Evolutionary conservation across 192 early-diverging fungal species (phyloP).

Genomic region (Podila epicladia): DNA sequence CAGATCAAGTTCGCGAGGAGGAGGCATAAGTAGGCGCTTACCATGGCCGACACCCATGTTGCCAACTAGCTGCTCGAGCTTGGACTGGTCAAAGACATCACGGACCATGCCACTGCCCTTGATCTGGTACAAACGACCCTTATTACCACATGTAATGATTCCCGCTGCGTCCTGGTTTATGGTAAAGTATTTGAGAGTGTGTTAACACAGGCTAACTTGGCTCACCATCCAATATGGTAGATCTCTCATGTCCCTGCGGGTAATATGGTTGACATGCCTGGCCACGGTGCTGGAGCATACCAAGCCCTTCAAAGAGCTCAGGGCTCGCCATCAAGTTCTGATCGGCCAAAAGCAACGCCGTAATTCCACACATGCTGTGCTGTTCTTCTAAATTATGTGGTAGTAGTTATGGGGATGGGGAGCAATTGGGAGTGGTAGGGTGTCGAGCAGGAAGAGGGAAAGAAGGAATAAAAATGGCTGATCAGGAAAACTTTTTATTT

Average conservation of each 20-base stretch:
- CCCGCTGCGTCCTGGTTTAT: slow-evolving; percentile 94
- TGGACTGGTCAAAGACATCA: slow-evolving; percentile 90
- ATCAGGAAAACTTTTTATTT: too few relatives aligned
- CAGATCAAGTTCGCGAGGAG: background rate
- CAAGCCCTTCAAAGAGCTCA: slow-evolving; percentile 95
- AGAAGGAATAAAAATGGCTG: too few relatives aligned
- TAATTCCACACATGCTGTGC: slow-evolving; percentile 87
- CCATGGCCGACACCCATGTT: slow-evolving; percentile 97
- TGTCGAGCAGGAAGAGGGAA: too few relatives aligned
- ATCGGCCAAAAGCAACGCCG: slow-evolving; percentile 85
- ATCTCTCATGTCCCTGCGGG: background rate
- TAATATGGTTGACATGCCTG: slow-evolving; percentile 73
- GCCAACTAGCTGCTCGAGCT: slow-evolving; percentile 82
- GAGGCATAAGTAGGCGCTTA: slow-evolving; percentile 57
- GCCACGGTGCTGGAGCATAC: slow-evolving; percentile 96
- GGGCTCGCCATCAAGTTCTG: slow-evolving; percentile 73
- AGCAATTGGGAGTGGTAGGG: too few relatives aligned
- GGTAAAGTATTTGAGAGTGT: too few relatives aligned
- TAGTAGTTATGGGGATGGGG: too few relatives aligned
- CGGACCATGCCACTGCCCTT: slow-evolving; percentile 99
- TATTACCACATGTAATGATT: slow-evolving; percentile 96
- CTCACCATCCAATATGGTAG: background rate
- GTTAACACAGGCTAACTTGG: background rate
- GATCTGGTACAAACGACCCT: slow-evolving; percentile 97
- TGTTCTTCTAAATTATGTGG: background rate